Conservation (phyloP, 306 rosid genomes). For the apple (Malus domestica) region ASM211411v1 NC_041803.1:1741501-1742000, state of each 20-base stretch:
- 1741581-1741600: constrained; percentile 13
- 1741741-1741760: too few relatives aligned
- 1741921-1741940: too few relatives aligned
- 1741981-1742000: too few relatives aligned
- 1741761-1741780: too few relatives aligned
- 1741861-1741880: too few relatives aligned
- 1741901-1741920: too few relatives aligned
- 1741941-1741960: too few relatives aligned
- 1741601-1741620: constrained; percentile 7
- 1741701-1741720: constrained; percentile 13
- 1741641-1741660: constrained; percentile 19
- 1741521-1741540: constrained; percentile 30
- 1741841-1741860: too few relatives aligned
- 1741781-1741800: too few relatives aligned
- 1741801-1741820: too few relatives aligned
- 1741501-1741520: constrained; percentile 19
- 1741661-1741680: not conserved
- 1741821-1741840: too few relatives aligned
- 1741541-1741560: constrained; percentile 18
- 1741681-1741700: not conserved
- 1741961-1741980: too few relatives aligned
- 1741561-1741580: not conserved
- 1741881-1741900: accelerated
- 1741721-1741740: constrained; percentile 15
- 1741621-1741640: not conserved